These are phyloP conservation scores for Dictyostelium intermedium DNA, from an alignment of 78 protist species.

Conservation along the genomic window DNA sequence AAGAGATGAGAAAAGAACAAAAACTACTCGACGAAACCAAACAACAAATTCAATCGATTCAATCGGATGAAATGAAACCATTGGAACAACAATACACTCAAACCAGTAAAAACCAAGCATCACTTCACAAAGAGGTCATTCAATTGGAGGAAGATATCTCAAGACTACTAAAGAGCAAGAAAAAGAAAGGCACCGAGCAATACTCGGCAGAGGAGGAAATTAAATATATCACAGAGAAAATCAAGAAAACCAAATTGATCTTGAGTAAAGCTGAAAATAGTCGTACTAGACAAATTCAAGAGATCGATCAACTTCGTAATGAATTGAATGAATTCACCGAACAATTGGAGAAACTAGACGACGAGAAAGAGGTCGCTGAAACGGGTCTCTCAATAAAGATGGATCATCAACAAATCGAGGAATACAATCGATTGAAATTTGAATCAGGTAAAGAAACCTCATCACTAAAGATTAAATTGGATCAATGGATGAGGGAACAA, in stretches of 20 bases:
- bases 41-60: not conserved
- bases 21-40: not conserved
- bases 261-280: slow-evolving; percentile 6
- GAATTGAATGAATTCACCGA: not conserved
- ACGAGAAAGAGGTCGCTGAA: not conserved
- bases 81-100: not conserved
- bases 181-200: slow-evolving; percentile 8
- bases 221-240: slow-evolving; percentile 35
- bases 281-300: not conserved
- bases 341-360: slow-evolving; percentile 45
- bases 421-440: slow-evolving; percentile 35
- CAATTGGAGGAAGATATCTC: slow-evolving; percentile 9
- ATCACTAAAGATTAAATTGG: not conserved
- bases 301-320: slow-evolving; percentile 16
- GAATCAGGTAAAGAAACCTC: slow-evolving; percentile 49
- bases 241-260: slow-evolving; percentile 3
- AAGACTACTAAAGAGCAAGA: not conserved
- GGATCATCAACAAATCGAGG: slow-evolving; percentile 34
- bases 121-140: slow-evolving; percentile 31
- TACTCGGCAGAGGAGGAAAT: slow-evolving; percentile 35
- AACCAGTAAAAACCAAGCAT: slow-evolving; percentile 36
- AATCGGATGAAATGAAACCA: not conserved
- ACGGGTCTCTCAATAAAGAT: not conserved
- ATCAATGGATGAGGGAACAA: not conserved
- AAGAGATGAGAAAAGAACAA: not conserved